These are phyloP conservation scores for Mycena capillaripes DNA, from an alignment of 768 basidiomycete species.

Conservation along the genomic window DNA sequence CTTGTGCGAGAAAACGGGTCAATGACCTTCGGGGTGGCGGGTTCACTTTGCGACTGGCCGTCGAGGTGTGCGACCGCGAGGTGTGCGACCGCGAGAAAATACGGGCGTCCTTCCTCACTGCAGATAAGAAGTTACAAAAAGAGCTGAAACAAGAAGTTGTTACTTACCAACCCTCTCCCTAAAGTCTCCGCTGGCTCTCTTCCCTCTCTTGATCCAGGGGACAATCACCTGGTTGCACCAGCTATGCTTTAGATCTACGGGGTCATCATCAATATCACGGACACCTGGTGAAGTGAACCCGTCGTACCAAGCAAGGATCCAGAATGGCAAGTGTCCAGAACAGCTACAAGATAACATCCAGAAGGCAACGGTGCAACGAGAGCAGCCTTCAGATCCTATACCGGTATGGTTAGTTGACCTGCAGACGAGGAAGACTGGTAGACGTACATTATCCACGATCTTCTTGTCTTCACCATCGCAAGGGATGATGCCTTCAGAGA, in stretches of 20 bases:
- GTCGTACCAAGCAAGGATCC: slow-evolving; percentile 10
- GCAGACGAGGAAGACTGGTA: background rate
- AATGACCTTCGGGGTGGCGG: background rate
- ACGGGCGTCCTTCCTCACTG: background rate
- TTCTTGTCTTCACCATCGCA: background rate
- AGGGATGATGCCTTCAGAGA: slow-evolving; percentile 10
- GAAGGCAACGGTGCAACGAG: slow-evolving; percentile 8
- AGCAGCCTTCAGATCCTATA: slow-evolving; percentile 6
- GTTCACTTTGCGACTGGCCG: background rate
- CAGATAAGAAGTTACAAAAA: background rate
- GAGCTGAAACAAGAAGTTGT: background rate
- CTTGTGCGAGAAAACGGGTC: slow-evolving; percentile 10
- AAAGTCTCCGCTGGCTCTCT: background rate
- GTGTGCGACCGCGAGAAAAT: background rate
- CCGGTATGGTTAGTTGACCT: background rate
- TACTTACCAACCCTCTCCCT: slow-evolving; percentile 3
- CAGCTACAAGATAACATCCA: slow-evolving; percentile 10
- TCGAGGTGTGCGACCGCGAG: background rate
- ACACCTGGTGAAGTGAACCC: background rate
- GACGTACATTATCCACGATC: slow-evolving; percentile 17
- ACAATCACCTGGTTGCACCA: slow-evolving; percentile 1
- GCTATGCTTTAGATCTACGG: slow-evolving; percentile 13
- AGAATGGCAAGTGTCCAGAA: slow-evolving; percentile 24
- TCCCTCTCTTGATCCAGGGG: slow-evolving; percentile 3
- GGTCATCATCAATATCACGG: background rate